Percentiles rank a stretch among this genome's conserved stretches.
Conservation (phyloP, 345 rosid species). For the Excoecaria cochinchinensis region DNA sequence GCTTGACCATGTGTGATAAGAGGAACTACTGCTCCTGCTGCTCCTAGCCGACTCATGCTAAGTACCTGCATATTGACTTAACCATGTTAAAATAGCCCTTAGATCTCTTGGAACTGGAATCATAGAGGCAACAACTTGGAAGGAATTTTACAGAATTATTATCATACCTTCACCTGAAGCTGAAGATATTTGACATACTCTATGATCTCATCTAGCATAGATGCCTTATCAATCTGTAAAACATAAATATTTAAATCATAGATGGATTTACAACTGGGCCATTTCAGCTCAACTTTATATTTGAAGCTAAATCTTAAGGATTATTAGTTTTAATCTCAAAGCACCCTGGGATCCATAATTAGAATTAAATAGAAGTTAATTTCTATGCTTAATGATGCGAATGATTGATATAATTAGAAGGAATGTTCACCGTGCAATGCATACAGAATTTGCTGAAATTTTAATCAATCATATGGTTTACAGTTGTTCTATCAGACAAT, state of each 20-base stretch:
- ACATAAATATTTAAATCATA: neutral
- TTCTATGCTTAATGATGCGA: neutral
- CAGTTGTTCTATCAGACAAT: neutral
- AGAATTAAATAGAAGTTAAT: neutral
- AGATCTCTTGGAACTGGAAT: neutral
- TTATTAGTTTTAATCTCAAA: too few relatives aligned
- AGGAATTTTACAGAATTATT: neutral
- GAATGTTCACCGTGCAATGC: neutral
- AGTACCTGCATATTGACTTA: conserved; percentile 37
- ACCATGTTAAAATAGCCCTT: neutral
- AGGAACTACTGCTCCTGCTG: conserved; percentile 50
- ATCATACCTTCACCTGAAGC: conserved; percentile 24
- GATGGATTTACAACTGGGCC: too few relatives aligned
- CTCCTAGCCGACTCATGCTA: conserved; percentile 58
- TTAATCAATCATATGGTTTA: neutral
- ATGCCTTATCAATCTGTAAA: conserved; percentile 28
- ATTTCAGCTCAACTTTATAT: too few relatives aligned
- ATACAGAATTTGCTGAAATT: neutral
- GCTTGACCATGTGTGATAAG: conserved; percentile 40
- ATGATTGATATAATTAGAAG: neutral
- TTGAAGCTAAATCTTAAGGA: too few relatives aligned
- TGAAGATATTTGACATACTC: conserved; percentile 30
- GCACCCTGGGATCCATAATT: too few relatives aligned
- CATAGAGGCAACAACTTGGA: neutral
- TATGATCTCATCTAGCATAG: conserved; percentile 27